Evolutionary conservation across 140 eudicot species (phyloP).

Genomic region (Cichorium intybus): DNA sequence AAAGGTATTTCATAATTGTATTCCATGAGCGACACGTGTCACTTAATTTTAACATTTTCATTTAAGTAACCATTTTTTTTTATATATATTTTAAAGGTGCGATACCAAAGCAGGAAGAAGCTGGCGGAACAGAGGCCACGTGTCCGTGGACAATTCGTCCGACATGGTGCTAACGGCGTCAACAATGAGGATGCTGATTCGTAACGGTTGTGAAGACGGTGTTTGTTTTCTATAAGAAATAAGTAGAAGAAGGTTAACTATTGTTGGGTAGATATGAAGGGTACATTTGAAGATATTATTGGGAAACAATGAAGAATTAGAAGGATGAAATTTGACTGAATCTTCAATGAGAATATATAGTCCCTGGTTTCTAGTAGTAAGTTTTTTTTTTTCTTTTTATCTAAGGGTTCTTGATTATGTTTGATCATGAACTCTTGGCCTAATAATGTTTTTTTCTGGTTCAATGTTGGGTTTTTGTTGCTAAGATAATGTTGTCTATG

Average conservation of each 20-base stretch:
- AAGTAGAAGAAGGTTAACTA: conserved; percentile 38
- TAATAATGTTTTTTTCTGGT: conserved; percentile 24
- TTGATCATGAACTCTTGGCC: conserved; percentile 2
- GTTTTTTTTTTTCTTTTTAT: conserved; percentile 3
- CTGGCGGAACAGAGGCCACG: conserved; percentile 89
- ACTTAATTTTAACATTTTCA: neutral
- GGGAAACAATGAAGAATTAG: conserved; percentile 31
- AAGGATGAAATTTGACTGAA: conserved; percentile 30
- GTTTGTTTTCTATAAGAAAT: conserved; percentile 8
- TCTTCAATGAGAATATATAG: conserved; percentile 28
- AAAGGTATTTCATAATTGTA: conserved; percentile 36
- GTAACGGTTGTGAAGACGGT: conserved; percentile 23
- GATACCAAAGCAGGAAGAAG: conserved; percentile 74
- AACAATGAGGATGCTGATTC: conserved; percentile 44
- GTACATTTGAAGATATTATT: conserved; percentile 21
- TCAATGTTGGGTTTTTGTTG: conserved; percentile 18
- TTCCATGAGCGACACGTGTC: neutral
- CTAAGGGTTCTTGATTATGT: conserved; percentile 8
- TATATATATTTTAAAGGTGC: conserved; percentile 39
- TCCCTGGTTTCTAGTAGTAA: conserved; percentile 21
- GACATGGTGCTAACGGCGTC: conserved; percentile 48
- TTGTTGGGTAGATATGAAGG: conserved; percentile 36
- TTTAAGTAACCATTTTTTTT: neutral
- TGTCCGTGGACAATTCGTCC: conserved; percentile 70
- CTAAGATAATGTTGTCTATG: conserved; percentile 27